Evolutionary conservation across 2,329 filamentous ascomycete genomes (phyloP).

Genomic region (Fusarium haematococcum): DNA sequence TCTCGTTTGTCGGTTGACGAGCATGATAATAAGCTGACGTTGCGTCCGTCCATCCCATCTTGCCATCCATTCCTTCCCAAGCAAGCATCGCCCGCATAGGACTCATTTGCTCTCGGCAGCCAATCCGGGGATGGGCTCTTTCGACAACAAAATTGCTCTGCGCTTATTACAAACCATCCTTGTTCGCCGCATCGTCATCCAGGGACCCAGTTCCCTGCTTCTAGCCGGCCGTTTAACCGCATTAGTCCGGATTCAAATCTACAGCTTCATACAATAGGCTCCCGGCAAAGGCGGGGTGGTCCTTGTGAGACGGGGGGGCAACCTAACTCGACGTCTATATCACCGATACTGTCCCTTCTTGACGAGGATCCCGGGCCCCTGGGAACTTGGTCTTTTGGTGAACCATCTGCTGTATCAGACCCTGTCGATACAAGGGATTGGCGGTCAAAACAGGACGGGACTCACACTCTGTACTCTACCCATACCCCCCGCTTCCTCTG

Average conservation of each 20-base stretch:
- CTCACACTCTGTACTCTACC: constrained; percentile 28
- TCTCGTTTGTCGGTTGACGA: constrained; percentile 8
- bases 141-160: constrained; percentile 36
- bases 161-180: constrained; percentile 38
- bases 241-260: constrained; percentile 39
- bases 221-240: constrained; percentile 40
- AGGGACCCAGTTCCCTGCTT: constrained; percentile 38
- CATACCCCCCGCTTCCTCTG: constrained; percentile 21
- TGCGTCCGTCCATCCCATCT: not conserved
- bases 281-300: constrained; percentile 42
- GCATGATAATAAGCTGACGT: constrained; percentile 27
- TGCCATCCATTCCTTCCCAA: not conserved
- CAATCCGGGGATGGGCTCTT: constrained; percentile 38
- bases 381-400: constrained; percentile 32
- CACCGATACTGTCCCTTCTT: constrained; percentile 18
- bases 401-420: constrained; percentile 46
- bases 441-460: constrained; percentile 39
- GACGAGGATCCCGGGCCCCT: constrained; percentile 39
- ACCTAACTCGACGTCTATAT: constrained; percentile 1
- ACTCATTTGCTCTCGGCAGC: constrained; percentile 18
- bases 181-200: constrained; percentile 37
- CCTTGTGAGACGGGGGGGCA: constrained; percentile 41
- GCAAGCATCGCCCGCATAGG: constrained; percentile 2
- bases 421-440: constrained; percentile 40
- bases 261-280: constrained; percentile 40